Evolutionary conservation across 1,284 basidiomycete species (phyloP).

Genomic region (Irpex sp.): DNA sequence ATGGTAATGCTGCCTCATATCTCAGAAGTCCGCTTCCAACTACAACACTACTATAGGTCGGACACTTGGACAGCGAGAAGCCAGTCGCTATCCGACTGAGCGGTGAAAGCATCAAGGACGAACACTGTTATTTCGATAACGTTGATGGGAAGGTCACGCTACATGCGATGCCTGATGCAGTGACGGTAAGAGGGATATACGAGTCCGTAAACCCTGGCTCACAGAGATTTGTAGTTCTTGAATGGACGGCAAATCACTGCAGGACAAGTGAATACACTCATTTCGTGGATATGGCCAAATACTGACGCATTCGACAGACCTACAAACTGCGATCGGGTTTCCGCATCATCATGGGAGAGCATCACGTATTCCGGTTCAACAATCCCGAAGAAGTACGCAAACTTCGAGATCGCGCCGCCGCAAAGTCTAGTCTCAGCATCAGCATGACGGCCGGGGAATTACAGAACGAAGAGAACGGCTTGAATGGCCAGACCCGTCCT

Average conservation of each 20-base stretch:
- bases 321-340: constrained; percentile 89
- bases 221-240: constrained; percentile 56
- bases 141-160: constrained; percentile 82
- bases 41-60: constrained; percentile 47
- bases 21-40: constrained; percentile 2
- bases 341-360: constrained; percentile 94
- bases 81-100: constrained; percentile 89
- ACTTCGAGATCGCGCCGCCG: constrained; percentile 74
- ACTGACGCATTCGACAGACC: constrained; percentile 38
- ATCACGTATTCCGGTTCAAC: constrained; percentile 98
- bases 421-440: constrained; percentile 63
- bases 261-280: constrained; percentile 52
- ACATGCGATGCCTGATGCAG: constrained; percentile 73
- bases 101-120: constrained; percentile 86
- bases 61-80: constrained; percentile 76
- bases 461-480: constrained; percentile 40
- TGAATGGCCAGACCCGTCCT: constrained; percentile 59
- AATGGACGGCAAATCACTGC: constrained; percentile 87
- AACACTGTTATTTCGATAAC: constrained; percentile 93
- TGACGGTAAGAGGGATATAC: constrained; percentile 61
- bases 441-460: constrained; percentile 63
- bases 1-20: constrained; percentile 43
- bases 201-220: constrained; percentile 8
- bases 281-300: constrained; percentile 20
- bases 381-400: constrained; percentile 94